Percentiles rank a stretch among this genome's conserved stretches.
Evolutionary conservation across 129 eudicot genomes (phyloP).

Genomic region (Oenanthe sinensis): DNA sequence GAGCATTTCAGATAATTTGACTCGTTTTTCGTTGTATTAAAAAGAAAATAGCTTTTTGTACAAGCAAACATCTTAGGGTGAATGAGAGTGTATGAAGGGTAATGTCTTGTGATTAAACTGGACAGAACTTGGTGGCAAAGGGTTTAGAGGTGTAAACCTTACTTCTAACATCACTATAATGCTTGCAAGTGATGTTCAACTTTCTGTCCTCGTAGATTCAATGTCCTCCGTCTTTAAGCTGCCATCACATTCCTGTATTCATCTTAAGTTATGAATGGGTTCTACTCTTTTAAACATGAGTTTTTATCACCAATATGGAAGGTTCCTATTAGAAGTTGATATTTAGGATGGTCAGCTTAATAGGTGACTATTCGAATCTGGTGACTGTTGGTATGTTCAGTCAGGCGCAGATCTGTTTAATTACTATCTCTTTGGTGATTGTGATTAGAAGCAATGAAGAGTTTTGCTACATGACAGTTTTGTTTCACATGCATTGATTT

Average conservation of each 20-base stretch:
- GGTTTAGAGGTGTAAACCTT: background rate
- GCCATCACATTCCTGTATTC: background rate
- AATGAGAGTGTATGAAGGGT: background rate
- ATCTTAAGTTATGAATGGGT: background rate
- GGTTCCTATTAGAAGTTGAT: background rate
- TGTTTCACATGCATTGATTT: background rate
- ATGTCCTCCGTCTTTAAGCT: background rate
- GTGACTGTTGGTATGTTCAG: background rate
- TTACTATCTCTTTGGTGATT: background rate
- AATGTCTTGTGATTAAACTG: background rate
- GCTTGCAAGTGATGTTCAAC: background rate
- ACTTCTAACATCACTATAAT: background rate
- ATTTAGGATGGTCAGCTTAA: background rate
- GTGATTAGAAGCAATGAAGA: background rate
- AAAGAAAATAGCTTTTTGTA: background rate
- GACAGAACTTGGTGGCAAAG: background rate
- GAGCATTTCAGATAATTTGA: too few species aligned
- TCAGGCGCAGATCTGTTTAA: background rate
- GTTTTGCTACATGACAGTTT: background rate
- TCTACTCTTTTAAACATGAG: background rate
- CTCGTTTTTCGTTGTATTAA: background rate
- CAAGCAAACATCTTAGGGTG: background rate
- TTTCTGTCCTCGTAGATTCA: background rate
- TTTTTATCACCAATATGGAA: background rate
- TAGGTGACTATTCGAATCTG: background rate